Evolutionary conservation across 805 yeast species (phyloP), one percentile per base, ranked within the genome.

Genomic region (Sugiyamaella smithiae): DNA sequence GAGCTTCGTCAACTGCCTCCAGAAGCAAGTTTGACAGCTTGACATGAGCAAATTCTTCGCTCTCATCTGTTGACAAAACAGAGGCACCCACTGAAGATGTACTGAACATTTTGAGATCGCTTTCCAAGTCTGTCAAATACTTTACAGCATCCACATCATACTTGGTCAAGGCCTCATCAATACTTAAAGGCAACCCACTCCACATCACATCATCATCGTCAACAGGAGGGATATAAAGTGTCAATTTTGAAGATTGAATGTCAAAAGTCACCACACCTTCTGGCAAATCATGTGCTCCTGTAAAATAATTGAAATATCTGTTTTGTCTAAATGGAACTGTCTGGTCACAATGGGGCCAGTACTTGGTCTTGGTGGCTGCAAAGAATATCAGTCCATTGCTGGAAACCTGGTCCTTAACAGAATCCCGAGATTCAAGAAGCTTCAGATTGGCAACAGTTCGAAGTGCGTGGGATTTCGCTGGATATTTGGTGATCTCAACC

Each of bases 151-250:
- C 98, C 25, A 88, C 90, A 60, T 91, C 96, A 57, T 69, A 91
- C 52, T 72, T 74, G 17, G 70, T 63, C 43, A 66, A 46, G 0
- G 97, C 97, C 16, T 84, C 82, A 41, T 83, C 82, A 2, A 74
- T 54, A 33, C 79, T 70, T 45, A 88, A 54, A 4, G 99, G 99
- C 67, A 84, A 62, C 0, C 99, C 99, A 50, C 93, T 83, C 99
- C 99, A 91, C 88, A 93, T 85, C 36, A 91, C 85, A 62, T 88
- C 97, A 38, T 93, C 98, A 37, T 76, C 69, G 61, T 89, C 96
- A 33, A 91, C 74, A 46, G 85, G 78, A 0, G 98, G 97, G 45
- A 93, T 71, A 61, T 85, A 91, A 22, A 91, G 69, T 0, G 82
- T 80, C 52, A 88, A 72, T 46, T 78, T 74, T 38, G 83, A 87